These are phyloP conservation scores for Periconia sp. DNA, from an alignment of 2,329 filamentous ascomycete genomes.

Conservation along the genomic window DNA sequence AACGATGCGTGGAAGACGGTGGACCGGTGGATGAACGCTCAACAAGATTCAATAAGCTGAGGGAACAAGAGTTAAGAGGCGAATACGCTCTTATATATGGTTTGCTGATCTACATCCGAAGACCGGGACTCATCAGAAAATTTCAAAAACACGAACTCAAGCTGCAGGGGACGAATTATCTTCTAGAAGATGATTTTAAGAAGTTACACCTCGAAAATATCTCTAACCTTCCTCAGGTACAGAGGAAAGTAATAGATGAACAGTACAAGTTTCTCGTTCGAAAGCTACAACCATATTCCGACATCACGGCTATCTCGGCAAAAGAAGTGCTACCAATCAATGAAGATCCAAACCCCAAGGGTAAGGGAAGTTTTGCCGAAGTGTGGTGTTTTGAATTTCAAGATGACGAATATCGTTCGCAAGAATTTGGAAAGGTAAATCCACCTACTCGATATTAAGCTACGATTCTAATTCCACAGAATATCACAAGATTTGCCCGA, in stretches of 20 bases:
- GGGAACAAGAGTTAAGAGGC: conserved; percentile 9
- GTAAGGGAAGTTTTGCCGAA: conserved; percentile 8
- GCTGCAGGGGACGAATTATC: conserved; percentile 9
- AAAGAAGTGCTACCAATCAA: conserved; percentile 11
- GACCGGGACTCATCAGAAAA: conserved; percentile 10
- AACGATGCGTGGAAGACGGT: conserved; percentile 6
- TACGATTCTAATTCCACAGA: conserved; percentile 5
- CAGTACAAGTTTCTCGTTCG: conserved; percentile 13
- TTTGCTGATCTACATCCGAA: conserved; percentile 10
- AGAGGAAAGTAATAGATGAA: conserved; percentile 3
- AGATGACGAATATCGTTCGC: conserved; percentile 12
- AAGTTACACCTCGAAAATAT: conserved; percentile 3
- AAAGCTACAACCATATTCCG: conserved; percentile 5
- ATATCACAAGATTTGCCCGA: conserved; percentile 13
- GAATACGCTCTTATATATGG: conserved; percentile 13
- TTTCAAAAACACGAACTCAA: conserved; percentile 9
- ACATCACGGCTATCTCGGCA: conserved; percentile 3
- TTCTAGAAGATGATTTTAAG: conserved; percentile 4
- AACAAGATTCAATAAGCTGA: conserved; percentile 6
- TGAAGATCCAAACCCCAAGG: conserved; percentile 9
- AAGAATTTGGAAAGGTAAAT: conserved; percentile 11
- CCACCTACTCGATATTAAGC: neutral
- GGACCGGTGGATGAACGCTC: conserved; percentile 8
- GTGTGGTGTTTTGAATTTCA: conserved; percentile 14
- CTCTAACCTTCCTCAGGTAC: neutral